Conservation (phyloP, 331 rosid species). For the Cydonia oblonga region DNA sequence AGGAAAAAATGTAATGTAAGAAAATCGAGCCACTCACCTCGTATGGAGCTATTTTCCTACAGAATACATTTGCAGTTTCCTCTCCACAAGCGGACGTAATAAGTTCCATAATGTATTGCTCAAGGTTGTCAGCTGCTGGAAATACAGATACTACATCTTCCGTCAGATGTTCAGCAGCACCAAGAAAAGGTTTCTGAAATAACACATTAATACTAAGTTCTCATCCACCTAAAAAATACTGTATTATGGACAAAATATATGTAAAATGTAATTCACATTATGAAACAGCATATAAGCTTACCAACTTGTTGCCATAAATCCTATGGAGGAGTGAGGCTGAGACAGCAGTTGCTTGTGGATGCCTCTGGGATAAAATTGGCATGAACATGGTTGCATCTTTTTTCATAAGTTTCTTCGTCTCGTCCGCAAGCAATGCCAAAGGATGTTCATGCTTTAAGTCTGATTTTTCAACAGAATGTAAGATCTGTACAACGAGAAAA, state of each 20-base stretch:
- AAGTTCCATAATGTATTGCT: conserved; percentile 68
- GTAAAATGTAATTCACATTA: not conserved
- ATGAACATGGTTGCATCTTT: conserved; percentile 64
- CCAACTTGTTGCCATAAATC: conserved; percentile 87
- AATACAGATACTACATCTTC: conserved; percentile 93
- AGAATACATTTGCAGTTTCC: conserved; percentile 58
- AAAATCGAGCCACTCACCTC: conserved; percentile 42
- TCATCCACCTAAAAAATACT: conserved; percentile 5
- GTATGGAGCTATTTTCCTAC: conserved; percentile 64
- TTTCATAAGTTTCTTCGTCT: conserved; percentile 68
- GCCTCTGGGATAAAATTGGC: conserved; percentile 85
- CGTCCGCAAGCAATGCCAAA: conserved; percentile 91
- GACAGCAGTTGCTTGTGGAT: conserved; percentile 73
- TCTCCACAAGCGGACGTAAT: conserved; percentile 61
- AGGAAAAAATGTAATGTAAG: not conserved
- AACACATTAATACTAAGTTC: conserved; percentile 7
- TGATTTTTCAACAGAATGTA: conserved; percentile 60
- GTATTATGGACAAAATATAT: conserved; percentile 2
- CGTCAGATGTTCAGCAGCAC: conserved; percentile 72
- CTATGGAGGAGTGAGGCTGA: conserved; percentile 86
- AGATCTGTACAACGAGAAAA: conserved; percentile 38
- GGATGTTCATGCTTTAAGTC: conserved; percentile 68
- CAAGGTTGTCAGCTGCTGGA: conserved; percentile 92
- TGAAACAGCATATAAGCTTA: conserved; percentile 25
- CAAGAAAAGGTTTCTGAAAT: conserved; percentile 86